phyloP scores from a whole-genome alignment of 2,329 filamentous ascomycete species.

The Nemania bipapillata region DNA sequence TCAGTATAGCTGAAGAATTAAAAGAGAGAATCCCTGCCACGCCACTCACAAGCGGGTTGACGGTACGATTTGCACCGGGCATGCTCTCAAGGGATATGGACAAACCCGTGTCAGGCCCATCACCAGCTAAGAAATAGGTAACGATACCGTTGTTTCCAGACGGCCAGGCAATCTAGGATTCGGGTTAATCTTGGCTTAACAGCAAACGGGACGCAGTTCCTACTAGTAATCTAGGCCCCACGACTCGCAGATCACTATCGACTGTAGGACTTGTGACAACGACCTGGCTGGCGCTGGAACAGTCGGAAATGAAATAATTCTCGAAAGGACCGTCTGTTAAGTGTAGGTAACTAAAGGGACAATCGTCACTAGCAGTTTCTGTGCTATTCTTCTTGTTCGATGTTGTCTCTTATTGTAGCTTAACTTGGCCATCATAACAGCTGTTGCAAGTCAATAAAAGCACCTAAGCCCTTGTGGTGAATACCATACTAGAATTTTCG shows the following conservation, averaged over 20 bases:
- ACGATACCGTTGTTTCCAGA: constrained; percentile 71
- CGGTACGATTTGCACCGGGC: constrained; percentile 55
- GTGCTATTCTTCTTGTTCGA: constrained; percentile 22
- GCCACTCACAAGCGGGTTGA: constrained; percentile 63
- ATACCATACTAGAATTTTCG: constrained; percentile 43
- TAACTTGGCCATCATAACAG: constrained; percentile 14
- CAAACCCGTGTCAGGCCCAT: constrained; percentile 64
- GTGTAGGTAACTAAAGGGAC: constrained; percentile 44
- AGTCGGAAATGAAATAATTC: constrained; percentile 75
- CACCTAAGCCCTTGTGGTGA: background rate
- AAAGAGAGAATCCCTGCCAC: constrained; percentile 65
- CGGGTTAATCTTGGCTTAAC: constrained; percentile 5
- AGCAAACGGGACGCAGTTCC: background rate
- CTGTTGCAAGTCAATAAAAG: constrained; percentile 19
- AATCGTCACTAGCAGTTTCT: constrained; percentile 25
- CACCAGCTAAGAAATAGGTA: constrained; percentile 66
- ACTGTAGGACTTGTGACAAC: constrained; percentile 68
- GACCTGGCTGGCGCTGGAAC: constrained; percentile 67
- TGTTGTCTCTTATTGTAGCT: constrained; percentile 31
- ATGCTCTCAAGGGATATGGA: constrained; percentile 64
- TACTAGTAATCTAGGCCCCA: constrained; percentile 66
- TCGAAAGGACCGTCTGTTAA: constrained; percentile 69
- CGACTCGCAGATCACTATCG: constrained; percentile 64
- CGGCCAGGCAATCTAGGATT: constrained; percentile 64
- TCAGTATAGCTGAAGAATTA: constrained; percentile 67